Evolutionary conservation across 768 basidiomycete species (phyloP).

Genomic region (Amanita fuliginea): DNA sequence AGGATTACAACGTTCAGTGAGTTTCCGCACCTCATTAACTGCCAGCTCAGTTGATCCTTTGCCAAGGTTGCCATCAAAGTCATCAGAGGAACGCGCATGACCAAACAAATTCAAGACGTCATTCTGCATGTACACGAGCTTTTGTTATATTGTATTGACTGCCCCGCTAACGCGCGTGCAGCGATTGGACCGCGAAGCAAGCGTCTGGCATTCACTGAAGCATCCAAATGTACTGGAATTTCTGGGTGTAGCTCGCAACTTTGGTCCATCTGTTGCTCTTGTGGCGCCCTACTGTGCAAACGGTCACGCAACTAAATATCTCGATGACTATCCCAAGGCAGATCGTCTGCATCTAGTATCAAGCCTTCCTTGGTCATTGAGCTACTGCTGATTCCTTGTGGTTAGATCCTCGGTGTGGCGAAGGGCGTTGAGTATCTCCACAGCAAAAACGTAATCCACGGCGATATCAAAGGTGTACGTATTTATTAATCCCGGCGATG

Average conservation of each 20-base stretch:
- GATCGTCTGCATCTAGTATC: slow-evolving; percentile 3
- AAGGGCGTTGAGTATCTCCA: slow-evolving; percentile 50
- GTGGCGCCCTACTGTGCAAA: slow-evolving; percentile 57
- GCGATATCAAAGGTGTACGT: slow-evolving; percentile 51
- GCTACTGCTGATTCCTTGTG: neutral
- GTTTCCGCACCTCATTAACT: neutral
- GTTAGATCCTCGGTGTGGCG: slow-evolving; percentile 23
- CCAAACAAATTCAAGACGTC: slow-evolving; percentile 34
- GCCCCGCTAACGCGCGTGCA: slow-evolving; percentile 12
- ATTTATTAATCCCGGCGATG: neutral
- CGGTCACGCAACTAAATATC: slow-evolving; percentile 40
- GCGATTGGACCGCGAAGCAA: slow-evolving; percentile 47
- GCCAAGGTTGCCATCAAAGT: slow-evolving; percentile 47
- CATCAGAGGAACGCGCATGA: slow-evolving; percentile 28
- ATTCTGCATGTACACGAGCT: slow-evolving; percentile 35
- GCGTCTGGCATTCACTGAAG: slow-evolving; percentile 46
- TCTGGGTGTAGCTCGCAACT: slow-evolving; percentile 41
- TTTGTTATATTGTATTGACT: neutral
- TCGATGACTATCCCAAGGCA: slow-evolving; percentile 17
- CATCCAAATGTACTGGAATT: slow-evolving; percentile 46
- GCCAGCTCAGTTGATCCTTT: neutral
- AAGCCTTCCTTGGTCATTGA: slow-evolving; percentile 25
- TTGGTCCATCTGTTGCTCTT: slow-evolving; percentile 41
- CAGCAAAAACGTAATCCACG: slow-evolving; percentile 43
- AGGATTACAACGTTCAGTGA: slow-evolving; percentile 26